Evolutionary conservation across 805 yeast species (phyloP).

Genomic region (Priceomyces haplophilus): DNA sequence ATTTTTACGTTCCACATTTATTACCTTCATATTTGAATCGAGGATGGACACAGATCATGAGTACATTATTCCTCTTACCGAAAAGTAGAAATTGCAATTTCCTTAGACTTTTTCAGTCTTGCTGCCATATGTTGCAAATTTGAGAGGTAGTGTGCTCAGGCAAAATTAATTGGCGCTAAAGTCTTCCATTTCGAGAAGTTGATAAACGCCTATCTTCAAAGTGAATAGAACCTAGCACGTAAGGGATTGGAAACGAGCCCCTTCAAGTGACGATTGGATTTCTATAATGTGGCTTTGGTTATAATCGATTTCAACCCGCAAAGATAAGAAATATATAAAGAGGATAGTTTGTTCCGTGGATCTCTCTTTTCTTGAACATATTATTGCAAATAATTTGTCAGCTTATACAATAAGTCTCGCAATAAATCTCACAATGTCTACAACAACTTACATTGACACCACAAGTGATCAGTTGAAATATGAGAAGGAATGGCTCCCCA

Average conservation of each 20-base stretch:
- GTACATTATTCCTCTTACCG: no score
- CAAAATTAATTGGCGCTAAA: no score
- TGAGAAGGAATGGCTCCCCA: conserved; percentile 39
- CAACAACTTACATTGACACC: not conserved
- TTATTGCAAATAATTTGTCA: not conserved
- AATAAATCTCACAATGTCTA: not conserved
- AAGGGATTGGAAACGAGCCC: not conserved
- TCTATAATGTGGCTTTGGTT: not conserved
- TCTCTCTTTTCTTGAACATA: not conserved
- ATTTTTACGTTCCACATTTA: no score
- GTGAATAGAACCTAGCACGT: not conserved
- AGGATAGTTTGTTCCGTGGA: not conserved
- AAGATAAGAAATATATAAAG: not conserved
- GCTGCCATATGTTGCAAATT: no score
- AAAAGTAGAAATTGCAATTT: no score
- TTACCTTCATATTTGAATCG: no score
- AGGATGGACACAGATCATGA: no score
- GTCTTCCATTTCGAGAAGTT: not conserved
- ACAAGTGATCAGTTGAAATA: not conserved
- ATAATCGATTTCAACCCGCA: not conserved
- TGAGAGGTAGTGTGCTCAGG: no score
- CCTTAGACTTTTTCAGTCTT: no score
- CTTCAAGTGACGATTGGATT: not conserved
- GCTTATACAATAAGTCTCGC: no score
- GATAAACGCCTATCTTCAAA: not conserved